These are phyloP conservation scores for Cornus controversa DNA, from an alignment of 148 eudicot genomes.

Conservation along the genomic window DNA sequence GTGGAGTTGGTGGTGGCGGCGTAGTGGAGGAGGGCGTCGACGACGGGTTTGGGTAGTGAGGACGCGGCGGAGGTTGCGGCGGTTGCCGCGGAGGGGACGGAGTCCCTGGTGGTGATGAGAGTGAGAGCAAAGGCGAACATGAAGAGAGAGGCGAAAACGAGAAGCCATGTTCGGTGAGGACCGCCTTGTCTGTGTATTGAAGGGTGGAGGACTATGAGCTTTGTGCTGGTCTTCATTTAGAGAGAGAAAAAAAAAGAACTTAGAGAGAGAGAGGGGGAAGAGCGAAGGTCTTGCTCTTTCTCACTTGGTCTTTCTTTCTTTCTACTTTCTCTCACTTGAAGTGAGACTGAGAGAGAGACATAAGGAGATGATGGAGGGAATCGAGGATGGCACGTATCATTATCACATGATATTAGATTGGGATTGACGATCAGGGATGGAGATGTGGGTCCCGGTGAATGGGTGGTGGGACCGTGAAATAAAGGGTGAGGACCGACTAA, in stretches of 20 bases:
- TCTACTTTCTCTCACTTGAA: too few relatives aligned
- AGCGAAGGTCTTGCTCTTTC: too few relatives aligned
- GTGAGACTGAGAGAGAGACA: background rate
- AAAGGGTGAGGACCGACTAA: background rate
- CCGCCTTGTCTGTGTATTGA: constrained; percentile 40
- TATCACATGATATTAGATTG: background rate
- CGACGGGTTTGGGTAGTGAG: constrained; percentile 28
- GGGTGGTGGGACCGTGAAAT: background rate
- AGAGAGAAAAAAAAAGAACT: constrained; percentile 6
- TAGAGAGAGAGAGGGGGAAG: background rate
- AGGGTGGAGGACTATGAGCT: constrained; percentile 69
- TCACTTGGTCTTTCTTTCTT: too few relatives aligned
- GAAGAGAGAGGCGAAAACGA: constrained; percentile 39
- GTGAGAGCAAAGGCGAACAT: constrained; percentile 42
- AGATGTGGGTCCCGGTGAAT: background rate
- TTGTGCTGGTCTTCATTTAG: constrained; percentile 55
- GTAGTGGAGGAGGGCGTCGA: constrained; percentile 74
- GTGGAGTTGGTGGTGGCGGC: constrained; percentile 44
- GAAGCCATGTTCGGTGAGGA: constrained; percentile 38
- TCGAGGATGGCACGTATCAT: background rate
- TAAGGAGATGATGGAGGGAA: background rate
- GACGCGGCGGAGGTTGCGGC: constrained; percentile 15
- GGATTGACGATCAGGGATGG: background rate
- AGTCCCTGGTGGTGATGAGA: constrained; percentile 30
- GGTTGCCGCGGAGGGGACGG: constrained; percentile 20